Percentiles rank a stretch among this genome's conserved stretches.
Conservation (phyloP, 495 filamentous ascomycete species). For the Chaetomidium leptoderma region DNA sequence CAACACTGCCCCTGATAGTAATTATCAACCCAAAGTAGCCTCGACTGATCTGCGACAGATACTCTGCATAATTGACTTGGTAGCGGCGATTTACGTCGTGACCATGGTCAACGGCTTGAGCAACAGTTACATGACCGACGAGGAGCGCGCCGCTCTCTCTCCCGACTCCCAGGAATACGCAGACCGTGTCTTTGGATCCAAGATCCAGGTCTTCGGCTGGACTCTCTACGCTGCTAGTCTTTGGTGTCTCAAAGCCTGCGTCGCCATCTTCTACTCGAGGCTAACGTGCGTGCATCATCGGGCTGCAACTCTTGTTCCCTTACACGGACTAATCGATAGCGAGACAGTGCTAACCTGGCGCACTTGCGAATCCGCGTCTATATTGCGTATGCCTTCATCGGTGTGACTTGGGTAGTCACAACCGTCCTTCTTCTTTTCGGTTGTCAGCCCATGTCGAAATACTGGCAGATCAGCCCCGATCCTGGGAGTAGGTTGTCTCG, state of each 20-base stretch:
- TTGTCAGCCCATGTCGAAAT: conserved; percentile 3
- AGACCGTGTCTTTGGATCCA: conserved; percentile 2
- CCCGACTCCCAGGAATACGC: conserved; percentile 1
- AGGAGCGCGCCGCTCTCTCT: conserved; percentile 2
- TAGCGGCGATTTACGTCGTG: conserved; percentile 1
- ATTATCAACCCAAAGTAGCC: no score
- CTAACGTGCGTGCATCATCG: background rate
- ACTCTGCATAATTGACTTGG: background rate
- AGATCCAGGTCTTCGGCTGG: conserved; percentile 9
- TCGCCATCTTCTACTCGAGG: conserved; percentile 9
- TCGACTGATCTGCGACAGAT: background rate
- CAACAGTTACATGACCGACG: conserved; percentile 8
- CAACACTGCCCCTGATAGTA: no score
- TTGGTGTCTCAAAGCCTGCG: conserved; percentile 7
- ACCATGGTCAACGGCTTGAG: background rate
- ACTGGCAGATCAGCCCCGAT: conserved; percentile 10
- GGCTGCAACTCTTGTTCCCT: background rate
- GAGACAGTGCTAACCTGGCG: background rate
- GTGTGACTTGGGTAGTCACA: background rate
- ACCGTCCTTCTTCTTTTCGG: background rate
- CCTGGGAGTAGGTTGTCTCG: background rate
- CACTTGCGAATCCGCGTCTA: background rate
- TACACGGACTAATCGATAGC: background rate
- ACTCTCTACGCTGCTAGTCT: conserved; percentile 1
- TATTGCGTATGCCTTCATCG: conserved; percentile 1